Evolutionary conservation across 306 rosid species (phyloP).

Genomic region (Medicago lupulina): DNA sequence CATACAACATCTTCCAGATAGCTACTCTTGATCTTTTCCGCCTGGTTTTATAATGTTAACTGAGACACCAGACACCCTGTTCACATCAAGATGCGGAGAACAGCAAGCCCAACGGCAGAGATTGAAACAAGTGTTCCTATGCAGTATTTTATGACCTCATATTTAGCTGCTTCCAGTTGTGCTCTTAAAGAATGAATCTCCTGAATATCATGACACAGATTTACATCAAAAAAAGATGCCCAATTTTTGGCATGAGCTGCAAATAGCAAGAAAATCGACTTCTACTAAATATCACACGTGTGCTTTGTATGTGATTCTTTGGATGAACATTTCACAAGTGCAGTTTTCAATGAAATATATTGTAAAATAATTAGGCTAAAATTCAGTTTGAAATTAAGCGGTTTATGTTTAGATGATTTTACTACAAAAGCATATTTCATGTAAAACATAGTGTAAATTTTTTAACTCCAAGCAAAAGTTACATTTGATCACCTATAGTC

Average conservation of each 20-base stretch:
- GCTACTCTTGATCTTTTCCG: conserved; percentile 10
- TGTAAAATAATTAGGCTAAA: background rate
- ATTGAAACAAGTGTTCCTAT: conserved; percentile 95
- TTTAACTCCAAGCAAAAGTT: background rate
- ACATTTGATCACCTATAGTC: background rate
- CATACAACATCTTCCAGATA: conserved; percentile 41
- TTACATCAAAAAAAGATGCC: background rate
- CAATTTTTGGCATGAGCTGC: conserved; percentile 1
- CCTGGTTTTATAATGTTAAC: conserved; percentile 23
- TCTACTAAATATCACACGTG: background rate
- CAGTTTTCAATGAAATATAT: background rate
- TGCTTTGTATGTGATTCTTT: background rate
- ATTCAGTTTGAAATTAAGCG: background rate
- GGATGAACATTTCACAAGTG: background rate
- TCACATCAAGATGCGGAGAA: conserved; percentile 78
- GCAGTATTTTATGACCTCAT: conserved; percentile 95
- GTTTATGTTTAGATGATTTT: background rate
- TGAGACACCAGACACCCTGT: conserved; percentile 31
- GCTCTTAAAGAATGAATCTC: conserved; percentile 91
- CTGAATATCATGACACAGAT: conserved; percentile 48
- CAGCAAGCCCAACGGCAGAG: conserved; percentile 96
- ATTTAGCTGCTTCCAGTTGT: conserved; percentile 93
- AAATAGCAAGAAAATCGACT: background rate
- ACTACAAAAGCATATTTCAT: background rate
- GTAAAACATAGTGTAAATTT: background rate